Evolutionary conservation across 768 basidiomycete species (phyloP), one percentile per base, ranked within the genome.

Genomic region (Russula foetens): DNA sequence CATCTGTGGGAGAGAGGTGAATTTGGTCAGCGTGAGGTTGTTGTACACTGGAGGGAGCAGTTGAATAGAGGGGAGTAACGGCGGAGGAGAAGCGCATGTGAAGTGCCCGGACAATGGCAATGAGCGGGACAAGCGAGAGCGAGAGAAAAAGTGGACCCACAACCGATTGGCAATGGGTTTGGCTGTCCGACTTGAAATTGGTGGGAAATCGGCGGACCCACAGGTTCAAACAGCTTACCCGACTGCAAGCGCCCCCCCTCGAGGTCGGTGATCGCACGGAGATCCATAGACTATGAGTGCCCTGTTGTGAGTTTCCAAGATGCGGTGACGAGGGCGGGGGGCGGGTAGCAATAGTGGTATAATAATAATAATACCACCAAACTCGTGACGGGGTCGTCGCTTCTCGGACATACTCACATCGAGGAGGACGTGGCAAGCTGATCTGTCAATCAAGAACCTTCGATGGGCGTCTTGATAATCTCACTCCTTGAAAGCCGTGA

Each of bases 211-310:
- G 28, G 7, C 53, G 64, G 64, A 65, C 64, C 64, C 63, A 65
- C 64, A 65, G 45, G 26, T 45, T 28, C 51, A 65, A 65, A 64
- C 58, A 53, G 43, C 52, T 59, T 64, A 64, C 63, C 54, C 43
- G 59, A 60, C 31, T 44, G 53, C 54, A 60, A 50, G 44, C 60
- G 54, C 43, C 43, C 60, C 26, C 60, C 60, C 24, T 56, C 60
- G 17, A 56, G 43, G 55, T 61, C n/a, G 21, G 60, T 61, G 44
- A 61, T 61, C 43, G 60, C 54, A 15, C 60, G 49, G 43, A 61
- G 60, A 55, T 61, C 60, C 60, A 61, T 61, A 29, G 41, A 29
- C 41, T 57, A 28, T 28, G 48, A 41, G 43, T 19, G 35, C 45
- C 21, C 24, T 48, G 41, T 35, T 17, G 39, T 50, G 39, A 31